A percentile compares a stretch with the other conserved stretches of the same genome.
These are phyloP conservation scores for Phaeodactylum tricornutum DNA, from an alignment of 108 stramenopile genomes.

Conservation along the genomic window DNA sequence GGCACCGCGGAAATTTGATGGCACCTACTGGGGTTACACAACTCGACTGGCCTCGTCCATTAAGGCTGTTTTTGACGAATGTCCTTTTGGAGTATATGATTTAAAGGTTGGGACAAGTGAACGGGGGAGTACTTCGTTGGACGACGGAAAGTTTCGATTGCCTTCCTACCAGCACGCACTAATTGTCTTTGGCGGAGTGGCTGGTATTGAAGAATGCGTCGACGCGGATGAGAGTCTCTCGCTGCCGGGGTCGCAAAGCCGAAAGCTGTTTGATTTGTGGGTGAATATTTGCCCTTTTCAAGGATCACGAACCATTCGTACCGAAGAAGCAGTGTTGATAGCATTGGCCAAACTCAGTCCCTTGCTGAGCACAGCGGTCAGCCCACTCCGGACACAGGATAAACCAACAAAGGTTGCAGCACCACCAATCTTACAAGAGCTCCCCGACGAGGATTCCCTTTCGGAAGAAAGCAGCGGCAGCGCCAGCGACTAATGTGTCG, in stretches of 20 bases:
- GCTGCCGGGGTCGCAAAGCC: conserved; percentile 72
- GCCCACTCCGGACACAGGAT: conserved; percentile 11
- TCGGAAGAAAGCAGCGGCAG: conserved; percentile 62
- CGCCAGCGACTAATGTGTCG: conserved; percentile 8
- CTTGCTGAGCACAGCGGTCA: conserved; percentile 27
- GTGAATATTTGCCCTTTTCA: conserved; percentile 80
- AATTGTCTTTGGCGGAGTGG: conserved; percentile 94
- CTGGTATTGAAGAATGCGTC: conserved; percentile 93
- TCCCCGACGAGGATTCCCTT: conserved; percentile 59
- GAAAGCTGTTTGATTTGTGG: conserved; percentile 87
- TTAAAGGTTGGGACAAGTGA: conserved; percentile 92
- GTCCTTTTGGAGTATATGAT: conserved; percentile 87
- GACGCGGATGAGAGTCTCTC: conserved; percentile 86
- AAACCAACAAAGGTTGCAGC: conserved; percentile 6
- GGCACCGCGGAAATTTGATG: conserved; percentile 78
- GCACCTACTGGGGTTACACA: conserved; percentile 94
- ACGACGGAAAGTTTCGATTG: conserved; percentile 64
- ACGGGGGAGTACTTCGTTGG: conserved; percentile 74
- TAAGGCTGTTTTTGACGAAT: conserved; percentile 77
- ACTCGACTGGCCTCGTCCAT: conserved; percentile 83
- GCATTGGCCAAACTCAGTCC: conserved; percentile 61
- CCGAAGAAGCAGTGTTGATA: conserved; percentile 85
- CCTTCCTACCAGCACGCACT: conserved; percentile 69
- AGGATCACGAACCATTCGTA: conserved; percentile 82
- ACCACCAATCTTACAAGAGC: conserved; percentile 36